Evolutionary conservation across 2,329 filamentous ascomycete species (phyloP), one percentile per base, ranked within the genome.

Genomic region (Phoma sp.): DNA sequence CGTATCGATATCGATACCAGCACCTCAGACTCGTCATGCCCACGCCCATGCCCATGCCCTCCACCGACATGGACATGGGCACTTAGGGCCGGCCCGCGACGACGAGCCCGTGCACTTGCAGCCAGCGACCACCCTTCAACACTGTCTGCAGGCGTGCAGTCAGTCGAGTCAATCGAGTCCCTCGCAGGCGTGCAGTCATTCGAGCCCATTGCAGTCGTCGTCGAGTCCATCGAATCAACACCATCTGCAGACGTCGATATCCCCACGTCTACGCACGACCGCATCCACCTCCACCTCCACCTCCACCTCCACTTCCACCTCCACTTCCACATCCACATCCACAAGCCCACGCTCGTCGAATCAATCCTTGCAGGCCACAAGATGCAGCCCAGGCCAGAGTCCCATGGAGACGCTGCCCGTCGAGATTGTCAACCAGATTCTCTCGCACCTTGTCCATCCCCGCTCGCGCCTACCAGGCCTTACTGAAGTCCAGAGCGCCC

Each of bases 391-490:
- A 24, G 9, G 25, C 24, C 35, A 13, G 18, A 66, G 52, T 59
- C 57, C 46, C 13, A 25, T 72, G 23, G 67, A 70, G 41, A 52
- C 50, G 1, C 53, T 73, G 6, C 70, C 70, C 25, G 48, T 62
- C 38, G 70, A 73, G 47, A 59, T 73, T 44, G 22, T 64, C 39
- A 60, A 66, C 42, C 57, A 69, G 7, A 70, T 72, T 30, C 52
- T 73, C 25, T 64, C 65, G 9, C 62, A 67, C 53, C 64, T 73
- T 45, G 60, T 60, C 6, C 58, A 65, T 38, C 69, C 70, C 5
- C 56, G 66, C 32, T 70, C 67, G 2, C 61, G 65, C 9, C 62
- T 73, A 4, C 64, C 68, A 1, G 70, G 69, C 6, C 64, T 69
- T 39, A 64, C 67, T 4, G 66, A 72, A 49, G 41, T 58, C 29